These are phyloP conservation scores for Nicotiana sylvestris DNA, from an alignment of 257 asterid species.

Conservation along the genomic window DNA sequence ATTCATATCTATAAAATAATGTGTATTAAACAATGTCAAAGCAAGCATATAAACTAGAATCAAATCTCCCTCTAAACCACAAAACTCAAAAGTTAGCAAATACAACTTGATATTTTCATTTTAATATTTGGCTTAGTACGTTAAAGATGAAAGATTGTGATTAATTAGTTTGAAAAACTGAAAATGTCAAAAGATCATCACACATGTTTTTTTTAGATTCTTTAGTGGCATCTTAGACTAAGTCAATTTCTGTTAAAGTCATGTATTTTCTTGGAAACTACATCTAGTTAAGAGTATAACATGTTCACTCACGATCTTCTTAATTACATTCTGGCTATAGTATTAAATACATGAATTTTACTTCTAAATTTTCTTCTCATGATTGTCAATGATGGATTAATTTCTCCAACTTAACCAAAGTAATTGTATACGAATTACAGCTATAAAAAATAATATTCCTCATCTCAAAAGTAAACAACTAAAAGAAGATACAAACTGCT, in stretches of 20 bases:
- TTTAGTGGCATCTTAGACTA: not conserved
- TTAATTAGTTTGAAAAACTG: not conserved
- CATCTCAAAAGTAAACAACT: not conserved
- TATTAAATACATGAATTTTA: not conserved
- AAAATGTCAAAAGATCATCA: conserved; percentile 17
- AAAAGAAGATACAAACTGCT: not conserved
- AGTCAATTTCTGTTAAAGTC: conserved; percentile 8
- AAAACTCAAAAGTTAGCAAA: not conserved
- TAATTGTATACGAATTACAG: not conserved
- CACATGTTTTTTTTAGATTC: conserved; percentile 9
- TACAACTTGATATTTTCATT: conserved; percentile 2
- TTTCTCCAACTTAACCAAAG: not conserved
- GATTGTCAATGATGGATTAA: not conserved
- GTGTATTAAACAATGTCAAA: not conserved
- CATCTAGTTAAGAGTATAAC: not conserved
- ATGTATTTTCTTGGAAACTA: conserved; percentile 3
- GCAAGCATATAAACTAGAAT: conserved; percentile 2
- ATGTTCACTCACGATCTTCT: not conserved
- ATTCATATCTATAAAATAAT: not conserved
- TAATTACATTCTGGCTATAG: too few species aligned
- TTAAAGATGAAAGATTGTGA: not conserved
- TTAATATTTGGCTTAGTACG: not conserved
- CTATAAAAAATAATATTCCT: not conserved
- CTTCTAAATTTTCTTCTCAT: not conserved
- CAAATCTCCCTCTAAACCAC: conserved; percentile 8